Conservation (phyloP, 2,329 filamentous ascomycete genomes). For the Zasmidium angulare region DNA sequence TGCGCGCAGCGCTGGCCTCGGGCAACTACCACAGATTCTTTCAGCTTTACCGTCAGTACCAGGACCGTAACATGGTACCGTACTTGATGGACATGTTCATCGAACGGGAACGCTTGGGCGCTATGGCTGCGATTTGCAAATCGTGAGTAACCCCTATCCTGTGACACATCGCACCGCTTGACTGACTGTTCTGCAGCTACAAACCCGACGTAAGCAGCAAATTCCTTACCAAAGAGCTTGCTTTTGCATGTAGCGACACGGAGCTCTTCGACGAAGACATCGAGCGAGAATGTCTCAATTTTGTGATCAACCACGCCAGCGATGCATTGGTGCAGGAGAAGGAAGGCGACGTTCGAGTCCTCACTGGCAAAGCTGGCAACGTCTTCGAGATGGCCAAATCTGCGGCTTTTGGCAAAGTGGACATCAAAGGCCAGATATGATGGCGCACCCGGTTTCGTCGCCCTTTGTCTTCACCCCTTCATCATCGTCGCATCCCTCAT, state of each 20-base stretch:
- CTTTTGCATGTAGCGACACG: slow-evolving; percentile 81
- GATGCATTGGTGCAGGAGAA: slow-evolving; percentile 74
- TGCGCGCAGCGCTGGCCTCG: slow-evolving; percentile 85
- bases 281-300: slow-evolving; percentile 67
- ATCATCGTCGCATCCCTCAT: background rate
- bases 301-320: slow-evolving; percentile 78
- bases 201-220: slow-evolving; percentile 85
- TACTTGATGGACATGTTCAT: slow-evolving; percentile 99
- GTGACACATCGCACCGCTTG: background rate
- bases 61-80: slow-evolving; percentile 71
- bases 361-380: slow-evolving; percentile 69
- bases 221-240: slow-evolving; percentile 93
- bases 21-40: slow-evolving; percentile 99
- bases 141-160: slow-evolving; percentile 72
- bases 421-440: slow-evolving; percentile 96
- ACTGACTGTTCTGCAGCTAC: slow-evolving; percentile 67
- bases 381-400: slow-evolving; percentile 73
- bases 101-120: slow-evolving; percentile 84
- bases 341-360: slow-evolving; percentile 66
- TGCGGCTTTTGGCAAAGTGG: slow-evolving; percentile 79
- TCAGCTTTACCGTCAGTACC: slow-evolving; percentile 88
- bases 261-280: slow-evolving; percentile 26
- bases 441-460: background rate
- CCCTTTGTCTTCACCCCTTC: background rate
- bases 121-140: slow-evolving; percentile 89